Percentiles rank a stretch among this genome's conserved stretches.
These are phyloP conservation scores for Orbilia oligospora DNA, from an alignment of 2,329 filamentous ascomycete species.

Conservation along the genomic window DNA sequence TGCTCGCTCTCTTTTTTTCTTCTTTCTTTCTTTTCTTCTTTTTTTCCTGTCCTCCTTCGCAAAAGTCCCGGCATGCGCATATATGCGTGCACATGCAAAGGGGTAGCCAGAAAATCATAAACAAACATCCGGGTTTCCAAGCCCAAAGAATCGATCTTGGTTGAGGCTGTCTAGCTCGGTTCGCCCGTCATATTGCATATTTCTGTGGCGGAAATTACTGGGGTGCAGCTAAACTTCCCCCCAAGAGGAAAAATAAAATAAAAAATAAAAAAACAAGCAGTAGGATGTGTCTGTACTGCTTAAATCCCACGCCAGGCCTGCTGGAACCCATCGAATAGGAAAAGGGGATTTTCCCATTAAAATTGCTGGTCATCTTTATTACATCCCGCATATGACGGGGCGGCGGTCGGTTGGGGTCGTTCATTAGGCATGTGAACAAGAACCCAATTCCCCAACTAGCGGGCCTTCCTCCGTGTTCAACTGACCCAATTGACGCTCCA, in stretches of 20 bases:
- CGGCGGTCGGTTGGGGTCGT: constrained; percentile 14
- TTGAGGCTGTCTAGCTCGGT: constrained; percentile 48
- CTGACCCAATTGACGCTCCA: constrained; percentile 14
- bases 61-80: constrained; percentile 30
- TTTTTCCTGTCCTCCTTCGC: constrained; percentile 3
- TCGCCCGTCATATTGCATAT: constrained; percentile 59
- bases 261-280: too few relatives aligned
- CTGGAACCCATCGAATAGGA: constrained; percentile 38
- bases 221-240: constrained; percentile 35
- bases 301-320: constrained; percentile 1
- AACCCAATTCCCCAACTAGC: constrained; percentile 17
- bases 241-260: background rate
- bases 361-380: constrained; percentile 23
- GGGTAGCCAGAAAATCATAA: constrained; percentile 39
- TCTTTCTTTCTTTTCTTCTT: constrained; percentile 2
- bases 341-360: constrained; percentile 37
- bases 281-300: background rate
- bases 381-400: constrained; percentile 26
- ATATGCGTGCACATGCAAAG: constrained; percentile 53
- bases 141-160: constrained; percentile 19
- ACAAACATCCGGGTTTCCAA: constrained; percentile 26
- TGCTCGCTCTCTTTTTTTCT: background rate
- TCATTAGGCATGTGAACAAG: constrained; percentile 23
- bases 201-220: constrained; percentile 58
- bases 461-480: constrained; percentile 20